Evolutionary conservation across 257 asterid genomes (phyloP).

Genomic region (Agastache rugosa): DNA sequence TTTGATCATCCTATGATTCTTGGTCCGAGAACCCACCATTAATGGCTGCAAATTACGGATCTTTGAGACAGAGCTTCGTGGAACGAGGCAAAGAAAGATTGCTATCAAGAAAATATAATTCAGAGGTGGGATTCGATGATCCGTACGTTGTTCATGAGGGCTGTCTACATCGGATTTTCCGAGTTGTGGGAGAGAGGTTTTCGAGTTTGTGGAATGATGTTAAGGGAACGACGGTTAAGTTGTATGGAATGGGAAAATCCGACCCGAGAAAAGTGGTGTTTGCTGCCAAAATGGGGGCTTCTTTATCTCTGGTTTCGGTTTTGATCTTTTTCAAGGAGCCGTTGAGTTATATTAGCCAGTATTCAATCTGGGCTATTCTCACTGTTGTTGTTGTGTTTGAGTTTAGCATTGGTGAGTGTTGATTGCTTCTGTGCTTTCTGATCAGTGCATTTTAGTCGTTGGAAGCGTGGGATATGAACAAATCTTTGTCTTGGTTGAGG

Average conservation of each 20-base stretch:
- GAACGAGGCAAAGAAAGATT: slow-evolving; percentile 63
- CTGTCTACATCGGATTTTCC: slow-evolving; percentile 43
- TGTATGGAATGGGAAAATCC: slow-evolving; percentile 60
- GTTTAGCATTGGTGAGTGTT: slow-evolving; percentile 74
- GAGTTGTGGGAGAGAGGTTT: slow-evolving; percentile 35
- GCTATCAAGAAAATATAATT: slow-evolving; percentile 50
- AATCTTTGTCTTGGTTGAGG: neutral
- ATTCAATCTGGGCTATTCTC: slow-evolving; percentile 79
- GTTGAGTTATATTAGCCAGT: slow-evolving; percentile 49
- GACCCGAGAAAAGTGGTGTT: slow-evolving; percentile 74
- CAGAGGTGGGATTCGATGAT: slow-evolving; percentile 53
- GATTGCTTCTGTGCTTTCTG: neutral
- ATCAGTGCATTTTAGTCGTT: neutral
- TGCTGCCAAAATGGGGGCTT: slow-evolving; percentile 64
- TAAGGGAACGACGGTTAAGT: slow-evolving; percentile 38
- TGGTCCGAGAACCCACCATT: neutral
- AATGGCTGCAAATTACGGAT: slow-evolving; percentile 71
- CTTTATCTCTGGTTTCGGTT: slow-evolving; percentile 65
- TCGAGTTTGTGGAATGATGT: slow-evolving; percentile 37
- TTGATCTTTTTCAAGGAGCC: slow-evolving; percentile 71
- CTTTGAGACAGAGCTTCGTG: slow-evolving; percentile 67
- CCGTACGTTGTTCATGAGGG: slow-evolving; percentile 37
- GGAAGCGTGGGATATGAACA: neutral
- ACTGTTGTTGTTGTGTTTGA: slow-evolving; percentile 92
- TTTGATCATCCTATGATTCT: slow-evolving; percentile 29